Conservation (phyloP, 106 monocot species). For the Agapanthus africanus region DNA sequence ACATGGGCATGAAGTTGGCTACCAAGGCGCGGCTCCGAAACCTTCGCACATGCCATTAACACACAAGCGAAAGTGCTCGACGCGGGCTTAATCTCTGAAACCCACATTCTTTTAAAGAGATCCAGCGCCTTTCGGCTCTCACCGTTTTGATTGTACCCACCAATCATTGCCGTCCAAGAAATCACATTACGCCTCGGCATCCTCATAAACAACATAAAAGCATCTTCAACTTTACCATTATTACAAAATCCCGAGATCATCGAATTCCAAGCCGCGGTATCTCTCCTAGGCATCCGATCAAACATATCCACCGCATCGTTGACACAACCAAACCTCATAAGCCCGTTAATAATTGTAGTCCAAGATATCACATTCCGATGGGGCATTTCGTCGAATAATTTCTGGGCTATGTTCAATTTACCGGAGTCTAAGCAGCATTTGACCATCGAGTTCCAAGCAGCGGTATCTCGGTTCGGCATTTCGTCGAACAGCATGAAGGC, state of each 20-base stretch:
- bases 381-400: slow-evolving; percentile 57
- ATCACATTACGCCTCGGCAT: slow-evolving; percentile 50
- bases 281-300: slow-evolving; percentile 45
- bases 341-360: slow-evolving; percentile 64
- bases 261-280: slow-evolving; percentile 73
- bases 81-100: slow-evolving; percentile 47
- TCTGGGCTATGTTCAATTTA: slow-evolving; percentile 32
- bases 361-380: slow-evolving; percentile 72
- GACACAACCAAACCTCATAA: slow-evolving; percentile 34
- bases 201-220: slow-evolving; percentile 34
- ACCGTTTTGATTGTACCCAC: slow-evolving; percentile 49
- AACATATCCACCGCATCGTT: slow-evolving; percentile 51
- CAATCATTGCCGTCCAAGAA: slow-evolving; percentile 83
- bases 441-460: slow-evolving; percentile 65
- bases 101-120: slow-evolving; percentile 40
- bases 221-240: slow-evolving; percentile 40
- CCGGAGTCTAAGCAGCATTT: slow-evolving; percentile 48
- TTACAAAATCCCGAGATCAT: slow-evolving; percentile 70
- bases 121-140: slow-evolving; percentile 26
- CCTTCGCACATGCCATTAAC: slow-evolving; percentile 45
- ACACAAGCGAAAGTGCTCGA: slow-evolving; percentile 69
- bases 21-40: slow-evolving; percentile 31
- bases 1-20: slow-evolving; percentile 45
- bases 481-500: slow-evolving; percentile 52
- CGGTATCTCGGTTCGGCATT: slow-evolving; percentile 56